These are phyloP conservation scores for Entomortierella lignicola DNA, from an alignment of 192 early-diverging fungal species.

Conservation along the genomic window DNA sequence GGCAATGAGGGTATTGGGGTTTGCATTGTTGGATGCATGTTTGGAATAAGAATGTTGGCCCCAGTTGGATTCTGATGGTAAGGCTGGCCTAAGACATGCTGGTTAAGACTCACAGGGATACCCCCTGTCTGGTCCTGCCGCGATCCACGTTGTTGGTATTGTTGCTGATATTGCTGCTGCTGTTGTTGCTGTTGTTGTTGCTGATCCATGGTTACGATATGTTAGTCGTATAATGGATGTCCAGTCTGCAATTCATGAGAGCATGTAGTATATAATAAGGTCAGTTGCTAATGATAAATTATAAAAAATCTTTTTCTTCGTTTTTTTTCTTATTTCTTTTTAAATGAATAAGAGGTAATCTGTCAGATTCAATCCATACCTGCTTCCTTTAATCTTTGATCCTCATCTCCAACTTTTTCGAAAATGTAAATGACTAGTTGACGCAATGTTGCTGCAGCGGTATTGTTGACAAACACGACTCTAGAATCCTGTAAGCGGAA, in stretches of 20 bases:
- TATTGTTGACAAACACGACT: constrained; percentile 83
- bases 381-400: constrained; percentile 49
- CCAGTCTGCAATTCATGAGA: no score
- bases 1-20: neutral
- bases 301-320: no score
- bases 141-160: neutral
- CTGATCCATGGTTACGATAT: constrained; percentile 5
- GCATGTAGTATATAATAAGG: no score
- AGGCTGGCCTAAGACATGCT: constrained; percentile 1
- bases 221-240: neutral
- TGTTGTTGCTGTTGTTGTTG: constrained; percentile 12
- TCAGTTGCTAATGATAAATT: no score
- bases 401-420: constrained; percentile 82
- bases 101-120: neutral
- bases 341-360: no score
- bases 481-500: constrained; percentile 88
- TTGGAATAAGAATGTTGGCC: neutral
- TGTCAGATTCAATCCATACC: no score
- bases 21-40: neutral
- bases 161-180: neutral
- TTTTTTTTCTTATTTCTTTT: no score
- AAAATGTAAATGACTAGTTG: constrained; percentile 88
- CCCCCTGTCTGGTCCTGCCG: neutral
- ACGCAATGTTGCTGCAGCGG: constrained; percentile 85
- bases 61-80: constrained; percentile 7